Evolutionary conservation across 768 basidiomycete genomes (phyloP).

Genomic region (Candolleomyces eurysporus): DNA sequence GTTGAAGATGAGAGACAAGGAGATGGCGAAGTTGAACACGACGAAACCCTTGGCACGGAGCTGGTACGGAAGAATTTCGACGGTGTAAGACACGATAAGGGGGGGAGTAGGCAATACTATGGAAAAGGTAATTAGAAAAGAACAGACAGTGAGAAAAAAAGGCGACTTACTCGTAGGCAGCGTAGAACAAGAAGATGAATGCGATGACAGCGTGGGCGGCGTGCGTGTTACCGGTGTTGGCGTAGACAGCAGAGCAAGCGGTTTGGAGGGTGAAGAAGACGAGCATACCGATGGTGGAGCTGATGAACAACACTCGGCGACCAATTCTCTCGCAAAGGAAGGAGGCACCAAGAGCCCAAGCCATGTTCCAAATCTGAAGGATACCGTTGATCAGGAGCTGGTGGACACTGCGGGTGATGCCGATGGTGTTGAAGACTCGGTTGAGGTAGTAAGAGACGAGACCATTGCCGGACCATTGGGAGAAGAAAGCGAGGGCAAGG

Average conservation of each 20-base stretch:
- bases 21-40: slow-evolving; percentile 77
- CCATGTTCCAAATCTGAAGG: slow-evolving; percentile 79
- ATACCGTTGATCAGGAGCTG: slow-evolving; percentile 85
- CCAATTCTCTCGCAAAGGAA: slow-evolving; percentile 58
- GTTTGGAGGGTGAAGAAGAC: slow-evolving; percentile 70
- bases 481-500: slow-evolving; percentile 42
- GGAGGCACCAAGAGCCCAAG: slow-evolving; percentile 30
- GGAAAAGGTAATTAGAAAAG: neutral
- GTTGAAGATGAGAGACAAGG: slow-evolving; percentile 82
- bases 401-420: slow-evolving; percentile 56
- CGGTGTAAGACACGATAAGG: slow-evolving; percentile 81
- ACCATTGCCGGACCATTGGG: slow-evolving; percentile 84
- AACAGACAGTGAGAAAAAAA: neutral
- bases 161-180: slow-evolving; percentile 63
- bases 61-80: slow-evolving; percentile 83
- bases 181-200: slow-evolving; percentile 83
- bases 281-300: slow-evolving; percentile 56
- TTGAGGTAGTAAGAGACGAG: slow-evolving; percentile 82
- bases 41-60: slow-evolving; percentile 87
- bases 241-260: slow-evolving; percentile 58
- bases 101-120: slow-evolving; percentile 79
- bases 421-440: slow-evolving; percentile 66
- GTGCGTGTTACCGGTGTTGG: slow-evolving; percentile 33
- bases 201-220: slow-evolving; percentile 75
- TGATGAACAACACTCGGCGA: slow-evolving; percentile 68